These are phyloP conservation scores for Stentor roeselii DNA, from an alignment of 73 alveolate genomes.

Conservation along the genomic window DNA sequence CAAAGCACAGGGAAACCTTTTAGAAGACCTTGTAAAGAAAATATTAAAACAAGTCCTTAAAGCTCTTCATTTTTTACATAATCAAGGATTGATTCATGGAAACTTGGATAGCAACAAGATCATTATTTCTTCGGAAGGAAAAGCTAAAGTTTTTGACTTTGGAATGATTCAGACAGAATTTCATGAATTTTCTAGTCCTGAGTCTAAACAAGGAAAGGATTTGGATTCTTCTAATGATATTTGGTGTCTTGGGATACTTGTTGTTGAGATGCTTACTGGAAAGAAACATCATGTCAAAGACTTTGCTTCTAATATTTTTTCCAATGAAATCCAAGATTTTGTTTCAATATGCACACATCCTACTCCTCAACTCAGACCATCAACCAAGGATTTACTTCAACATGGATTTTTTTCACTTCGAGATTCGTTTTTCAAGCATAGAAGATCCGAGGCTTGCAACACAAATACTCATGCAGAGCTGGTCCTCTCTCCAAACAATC, in stretches of 20 bases:
- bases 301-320: neutral
- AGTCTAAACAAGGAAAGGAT: neutral
- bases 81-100: neutral
- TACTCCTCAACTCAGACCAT: neutral
- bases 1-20: neutral
- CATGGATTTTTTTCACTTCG: neutral
- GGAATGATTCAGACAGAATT: neutral
- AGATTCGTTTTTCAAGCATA: constrained; percentile 15
- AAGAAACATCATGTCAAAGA: neutral
- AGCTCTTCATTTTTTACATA: neutral
- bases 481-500: constrained; percentile 2
- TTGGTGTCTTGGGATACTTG: neutral
- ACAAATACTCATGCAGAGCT: neutral
- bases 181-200: constrained; percentile 10
- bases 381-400: neutral
- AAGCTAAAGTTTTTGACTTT: neutral
- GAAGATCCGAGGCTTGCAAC: neutral
- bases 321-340: constrained; percentile 3
- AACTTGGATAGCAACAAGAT: neutral
- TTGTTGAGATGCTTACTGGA: neutral
- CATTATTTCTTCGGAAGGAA: neutral
- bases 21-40: neutral
- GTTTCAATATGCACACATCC: neutral
- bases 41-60: neutral
- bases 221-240: neutral